phyloP scores from a whole-genome alignment of 352 stramenopile genomes.

The Paralagenidium karlingii region DNA sequence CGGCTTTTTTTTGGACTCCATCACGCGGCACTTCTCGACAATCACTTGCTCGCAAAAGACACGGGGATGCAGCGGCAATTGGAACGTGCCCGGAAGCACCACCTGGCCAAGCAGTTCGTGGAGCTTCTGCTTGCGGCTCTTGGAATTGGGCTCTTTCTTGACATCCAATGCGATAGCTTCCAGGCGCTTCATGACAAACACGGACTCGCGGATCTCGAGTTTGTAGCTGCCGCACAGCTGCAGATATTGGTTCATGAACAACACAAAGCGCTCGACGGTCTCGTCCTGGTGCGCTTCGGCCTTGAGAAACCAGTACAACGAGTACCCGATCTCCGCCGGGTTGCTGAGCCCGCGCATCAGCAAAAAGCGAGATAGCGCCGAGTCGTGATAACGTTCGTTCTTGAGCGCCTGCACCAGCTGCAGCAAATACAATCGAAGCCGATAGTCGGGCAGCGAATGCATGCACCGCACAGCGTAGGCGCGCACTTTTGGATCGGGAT shows the following conservation, averaged over 20 bases:
- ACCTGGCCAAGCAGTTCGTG: slow-evolving; percentile 31
- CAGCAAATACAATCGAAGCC: slow-evolving; percentile 75
- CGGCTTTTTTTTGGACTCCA: slow-evolving; percentile 90
- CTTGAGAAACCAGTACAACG: slow-evolving; percentile 73
- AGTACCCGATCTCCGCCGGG: slow-evolving; percentile 65
- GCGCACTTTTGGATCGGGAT: slow-evolving; percentile 86
- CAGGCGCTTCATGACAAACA: slow-evolving; percentile 88
- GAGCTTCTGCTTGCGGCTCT: slow-evolving; percentile 32
- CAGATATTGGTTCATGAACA: slow-evolving; percentile 72
- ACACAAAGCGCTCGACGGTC: slow-evolving; percentile 45
- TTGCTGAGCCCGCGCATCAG: slow-evolving; percentile 65
- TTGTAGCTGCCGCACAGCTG: slow-evolving; percentile 82
- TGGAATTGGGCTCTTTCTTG: slow-evolving; percentile 29
- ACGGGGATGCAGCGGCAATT: slow-evolving; percentile 76
- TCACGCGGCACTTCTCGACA: slow-evolving; percentile 78
- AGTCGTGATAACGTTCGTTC: slow-evolving; percentile 78
- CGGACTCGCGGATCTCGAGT: slow-evolving; percentile 81
- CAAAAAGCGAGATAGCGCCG: slow-evolving; percentile 59
- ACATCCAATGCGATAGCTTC: slow-evolving; percentile 57
- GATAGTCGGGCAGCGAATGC: slow-evolving; percentile 72
- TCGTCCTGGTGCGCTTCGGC: slow-evolving; percentile 53
- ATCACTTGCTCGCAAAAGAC: slow-evolving; percentile 72
- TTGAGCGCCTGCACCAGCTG: slow-evolving; percentile 81
- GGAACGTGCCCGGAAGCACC: slow-evolving; percentile 75
- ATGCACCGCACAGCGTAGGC: slow-evolving; percentile 87